A percentile compares a stretch with the other conserved stretches of the same genome.
Conservation (phyloP, 1,284 basidiomycete genomes). For the Cryptococcus jaspeensis region DNA sequence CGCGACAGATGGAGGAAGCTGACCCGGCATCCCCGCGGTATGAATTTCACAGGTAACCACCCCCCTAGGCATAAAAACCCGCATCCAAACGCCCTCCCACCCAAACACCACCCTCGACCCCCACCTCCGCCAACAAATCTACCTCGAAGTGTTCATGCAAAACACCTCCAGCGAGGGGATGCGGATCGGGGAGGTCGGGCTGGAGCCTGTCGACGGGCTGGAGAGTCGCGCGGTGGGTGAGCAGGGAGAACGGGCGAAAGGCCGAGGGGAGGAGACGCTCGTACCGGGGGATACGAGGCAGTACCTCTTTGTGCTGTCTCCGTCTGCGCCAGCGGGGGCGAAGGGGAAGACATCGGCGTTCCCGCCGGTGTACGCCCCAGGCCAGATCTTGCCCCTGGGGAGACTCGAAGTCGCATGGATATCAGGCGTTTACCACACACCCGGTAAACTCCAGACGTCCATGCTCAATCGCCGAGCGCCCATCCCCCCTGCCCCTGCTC, state of each 20-base stretch:
- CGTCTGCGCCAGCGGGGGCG: conserved; percentile 30
- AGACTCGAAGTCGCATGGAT: conserved; percentile 76
- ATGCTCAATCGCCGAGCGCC: conserved; percentile 41
- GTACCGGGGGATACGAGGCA: conserved; percentile 77
- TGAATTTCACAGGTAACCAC: conserved; percentile 73
- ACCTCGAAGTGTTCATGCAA: conserved; percentile 83
- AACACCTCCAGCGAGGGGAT: conserved; percentile 74
- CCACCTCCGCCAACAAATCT: conserved; percentile 69
- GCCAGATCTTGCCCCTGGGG: conserved; percentile 70
- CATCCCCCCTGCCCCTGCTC: not conserved
- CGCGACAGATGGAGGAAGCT: not conserved
- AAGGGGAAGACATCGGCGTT: conserved; percentile 49
- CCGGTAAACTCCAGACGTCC: conserved; percentile 75
- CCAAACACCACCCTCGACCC: conserved; percentile 66
- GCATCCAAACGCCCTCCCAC: conserved; percentile 71
- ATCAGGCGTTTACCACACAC: conserved; percentile 59
- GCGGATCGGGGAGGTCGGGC: conserved; percentile 69
- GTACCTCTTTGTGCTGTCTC: conserved; percentile 75
- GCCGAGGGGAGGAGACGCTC: conserved; percentile 57
- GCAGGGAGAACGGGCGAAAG: not conserved
- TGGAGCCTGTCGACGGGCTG: conserved; percentile 73
- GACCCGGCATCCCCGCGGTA: conserved; percentile 8
- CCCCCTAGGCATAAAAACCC: conserved; percentile 84
- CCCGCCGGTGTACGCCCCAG: conserved; percentile 60
- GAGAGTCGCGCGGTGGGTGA: conserved; percentile 49